Base-by-base conservation (phyloP, 2,329 filamentous ascomycete species). In the Ophiosphaerella narmari region DNA sequence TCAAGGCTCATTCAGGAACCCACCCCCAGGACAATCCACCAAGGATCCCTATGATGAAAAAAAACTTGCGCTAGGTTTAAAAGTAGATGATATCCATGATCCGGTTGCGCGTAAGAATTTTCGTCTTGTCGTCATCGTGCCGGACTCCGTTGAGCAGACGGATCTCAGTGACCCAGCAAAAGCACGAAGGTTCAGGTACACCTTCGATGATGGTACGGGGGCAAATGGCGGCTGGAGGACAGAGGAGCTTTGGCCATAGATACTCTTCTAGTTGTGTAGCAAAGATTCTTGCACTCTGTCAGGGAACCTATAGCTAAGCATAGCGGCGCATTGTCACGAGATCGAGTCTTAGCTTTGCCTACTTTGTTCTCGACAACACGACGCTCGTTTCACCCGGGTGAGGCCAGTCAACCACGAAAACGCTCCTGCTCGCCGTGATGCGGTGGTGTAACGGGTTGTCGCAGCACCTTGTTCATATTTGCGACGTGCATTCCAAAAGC, bases 51-150 rank as follows among this genome's bases (percentile, higher is more conserved):
- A 76, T 48, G 76, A 79, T 47, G 67, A 76, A 39, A 68, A 76
- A 62, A 72, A 74, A 37, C 66, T 74, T 34, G 70, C 75, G 43
- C 63, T 84, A 2, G 83, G 82, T 9, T 85, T 88, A 70, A 86
- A 85, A 71, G 86, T 94, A 13, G 80, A 84, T 14, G 84, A 88
- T 62, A 72, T 95, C 5, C 74, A 90, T 38, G 91, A 97, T 62
- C 71, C 77, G 31, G 74, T 87, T 47, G 89, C 90, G 35, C 80
- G 91, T 59, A 76, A 76, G 57, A 89, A 95, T 70, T 96, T 96
- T 68, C 80, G 93, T 45, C 89, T 96, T 0, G 90, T 96, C 3
- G 86, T 94, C 67, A 94, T 99, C 69, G 85, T 86, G 41, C 86
- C 96, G 0, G 83, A 89, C 7, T 85, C 89, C 69, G 86, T 95